Conservation (phyloP, 257 asterid genomes). For the Primulina huaijiensis region DNA sequence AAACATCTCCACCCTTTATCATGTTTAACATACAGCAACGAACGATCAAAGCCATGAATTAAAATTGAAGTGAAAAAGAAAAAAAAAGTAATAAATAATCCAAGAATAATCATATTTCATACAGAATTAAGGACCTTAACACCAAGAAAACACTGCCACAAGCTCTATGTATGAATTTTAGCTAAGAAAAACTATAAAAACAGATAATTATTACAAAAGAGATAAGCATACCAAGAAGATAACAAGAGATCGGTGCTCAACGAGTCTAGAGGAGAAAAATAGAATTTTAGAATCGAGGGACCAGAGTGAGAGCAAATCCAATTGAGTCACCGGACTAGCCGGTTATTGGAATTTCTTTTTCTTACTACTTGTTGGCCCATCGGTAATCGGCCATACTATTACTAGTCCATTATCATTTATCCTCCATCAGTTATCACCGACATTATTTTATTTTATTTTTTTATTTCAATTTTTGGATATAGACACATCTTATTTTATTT, state of each 20-base stretch:
- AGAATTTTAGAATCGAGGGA: background rate
- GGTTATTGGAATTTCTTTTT: slow-evolving; percentile 18
- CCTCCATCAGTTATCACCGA: too few relatives aligned
- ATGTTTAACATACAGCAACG: background rate
- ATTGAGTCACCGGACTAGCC: slow-evolving; percentile 33
- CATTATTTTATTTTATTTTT: too few relatives aligned
- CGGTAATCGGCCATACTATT: too few relatives aligned
- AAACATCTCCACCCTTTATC: background rate
- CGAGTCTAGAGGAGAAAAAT: slow-evolving; percentile 27
- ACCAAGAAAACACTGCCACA: background rate
- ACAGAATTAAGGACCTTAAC: background rate
- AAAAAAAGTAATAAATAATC: background rate
- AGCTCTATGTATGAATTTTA: background rate
- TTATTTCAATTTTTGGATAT: too few relatives aligned
- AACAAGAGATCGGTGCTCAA: slow-evolving; percentile 53
- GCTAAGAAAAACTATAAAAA: background rate
- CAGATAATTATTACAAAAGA: slow-evolving; percentile 7
- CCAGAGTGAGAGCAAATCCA: slow-evolving; percentile 25
- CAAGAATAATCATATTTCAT: background rate
- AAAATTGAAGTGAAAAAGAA: background rate
- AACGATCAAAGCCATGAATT: background rate
- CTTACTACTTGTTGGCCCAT: background rate
- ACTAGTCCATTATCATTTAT: too few relatives aligned
- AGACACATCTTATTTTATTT: too few relatives aligned
- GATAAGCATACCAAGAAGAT: slow-evolving; percentile 48